Evolutionary conservation across 2,329 filamentous ascomycete genomes (phyloP), one percentile per base, ranked within the genome.

Genomic region (Gliomastix tumulicola): DNA sequence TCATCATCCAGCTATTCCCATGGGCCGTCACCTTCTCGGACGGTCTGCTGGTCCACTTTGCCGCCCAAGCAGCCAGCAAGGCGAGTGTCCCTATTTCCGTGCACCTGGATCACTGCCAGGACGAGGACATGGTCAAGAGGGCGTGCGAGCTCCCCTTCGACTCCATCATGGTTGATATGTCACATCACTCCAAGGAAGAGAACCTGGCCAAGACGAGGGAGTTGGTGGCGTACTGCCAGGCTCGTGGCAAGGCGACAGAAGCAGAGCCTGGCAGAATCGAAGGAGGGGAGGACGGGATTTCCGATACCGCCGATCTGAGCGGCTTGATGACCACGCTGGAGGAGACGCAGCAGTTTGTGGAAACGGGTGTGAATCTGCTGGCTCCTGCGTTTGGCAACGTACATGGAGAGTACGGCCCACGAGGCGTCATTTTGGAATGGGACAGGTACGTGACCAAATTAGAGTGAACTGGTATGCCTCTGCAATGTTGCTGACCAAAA

Each of bases 351-450:
- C 76, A 84, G 48, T 88, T 88, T 48, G 71, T 85, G 5, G 70
- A 65, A 3, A 83, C 81, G 10, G 83, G 82, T 1, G 83, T 88
- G 49, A 79, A 88, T 49, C 82, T 81, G 63, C 62, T 88, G 12
- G 84, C 84, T 4, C 84, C 83, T 1, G 81, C 81, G 1, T 85
- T 88, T 59, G 84, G 83, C 3, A 88, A 88, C 47, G 79, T 88
- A 30, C 84, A 88, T 58, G 83, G 83, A n/a, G n/a, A n/a, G n/a
- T n/a, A n/a, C n/a, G n/a, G n/a, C n/a, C n/a, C n/a, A n/a, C n/a
- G n/a, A n/a, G n/a, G n/a, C n/a, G n/a, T n/a, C n/a, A n/a, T n/a
- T n/a, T n/a, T n/a, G n/a, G n/a, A n/a, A n/a, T n/a, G n/a, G n/a
- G n/a, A n/a, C n/a, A n/a, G n/a, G n/a, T n/a, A n/a, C n/a, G n/a